A percentile compares a stretch with the other conserved stretches of the same genome.
Conservation (phyloP, 1,284 basidiomycete species). For the Erythrobasidium hasegawianum region DNA sequence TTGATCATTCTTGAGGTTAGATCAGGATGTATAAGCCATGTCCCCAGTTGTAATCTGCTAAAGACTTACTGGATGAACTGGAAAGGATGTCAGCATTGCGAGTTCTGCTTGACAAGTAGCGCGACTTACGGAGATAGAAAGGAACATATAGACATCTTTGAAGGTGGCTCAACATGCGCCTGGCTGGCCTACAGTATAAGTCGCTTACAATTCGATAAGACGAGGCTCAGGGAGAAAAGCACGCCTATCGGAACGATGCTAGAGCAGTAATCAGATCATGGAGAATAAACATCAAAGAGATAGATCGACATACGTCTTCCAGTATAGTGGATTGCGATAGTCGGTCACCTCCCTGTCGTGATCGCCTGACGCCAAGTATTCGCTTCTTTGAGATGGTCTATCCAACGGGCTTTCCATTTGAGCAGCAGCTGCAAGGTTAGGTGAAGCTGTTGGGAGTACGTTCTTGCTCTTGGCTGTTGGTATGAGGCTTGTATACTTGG, state of each 20-base stretch:
- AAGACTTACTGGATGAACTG: conserved; percentile 2
- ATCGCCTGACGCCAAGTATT: background rate
- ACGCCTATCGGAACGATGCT: conserved; percentile 39
- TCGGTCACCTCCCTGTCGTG: background rate
- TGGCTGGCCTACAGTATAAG: conserved; percentile 19
- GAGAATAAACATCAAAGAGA: background rate
- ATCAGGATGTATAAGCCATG: background rate
- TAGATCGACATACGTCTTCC: background rate
- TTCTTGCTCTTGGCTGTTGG: conserved; percentile 14
- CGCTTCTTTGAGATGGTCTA: background rate
- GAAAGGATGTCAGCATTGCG: background rate
- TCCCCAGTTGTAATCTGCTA: background rate
- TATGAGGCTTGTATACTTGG: conserved; percentile 38
- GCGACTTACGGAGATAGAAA: background rate
- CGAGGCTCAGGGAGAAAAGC: conserved; percentile 39
- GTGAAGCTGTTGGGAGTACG: conserved; percentile 15
- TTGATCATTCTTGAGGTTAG: conserved; percentile 1
- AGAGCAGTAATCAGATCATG: background rate
- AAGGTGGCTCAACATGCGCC: conserved; percentile 17
- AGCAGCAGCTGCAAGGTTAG: background rate
- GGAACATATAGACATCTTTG: conserved; percentile 30
- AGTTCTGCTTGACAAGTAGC: background rate
- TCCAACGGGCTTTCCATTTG: background rate
- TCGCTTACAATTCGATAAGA: conserved; percentile 39
- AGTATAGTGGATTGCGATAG: conserved; percentile 7